Percentiles rank a stretch among this genome's conserved stretches.
Evolutionary conservation across 371 early-diverging fungal genomes (phyloP).

Genomic region (Circinella minor): DNA sequence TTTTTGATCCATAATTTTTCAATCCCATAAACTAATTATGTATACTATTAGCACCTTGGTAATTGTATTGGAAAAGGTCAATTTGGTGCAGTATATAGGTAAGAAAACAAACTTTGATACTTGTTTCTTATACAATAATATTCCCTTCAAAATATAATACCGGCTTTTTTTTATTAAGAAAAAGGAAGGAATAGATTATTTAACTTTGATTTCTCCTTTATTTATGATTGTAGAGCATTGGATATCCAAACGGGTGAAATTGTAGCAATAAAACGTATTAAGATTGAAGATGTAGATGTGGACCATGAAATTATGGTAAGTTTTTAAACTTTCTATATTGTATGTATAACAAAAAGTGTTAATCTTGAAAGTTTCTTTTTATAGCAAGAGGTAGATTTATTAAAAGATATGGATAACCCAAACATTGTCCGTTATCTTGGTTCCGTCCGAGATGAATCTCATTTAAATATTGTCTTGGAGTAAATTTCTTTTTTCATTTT

Average conservation of each 20-base stretch:
- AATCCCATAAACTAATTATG: no score
- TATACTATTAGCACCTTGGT: slow-evolving; percentile 65
- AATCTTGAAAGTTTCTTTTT: slow-evolving; percentile 21
- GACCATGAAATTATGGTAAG: slow-evolving; percentile 56
- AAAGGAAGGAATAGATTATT: no score
- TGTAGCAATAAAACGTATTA: slow-evolving; percentile 86
- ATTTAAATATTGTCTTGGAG: slow-evolving; percentile 87
- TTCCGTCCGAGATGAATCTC: slow-evolving; percentile 69
- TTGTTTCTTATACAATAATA: no score
- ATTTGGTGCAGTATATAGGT: slow-evolving; percentile 81
- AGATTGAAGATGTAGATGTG: slow-evolving; percentile 62
- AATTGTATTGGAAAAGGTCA: slow-evolving; percentile 91
- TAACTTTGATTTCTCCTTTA: no score
- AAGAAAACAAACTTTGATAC: slow-evolving; percentile 41
- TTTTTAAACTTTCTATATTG: no score
- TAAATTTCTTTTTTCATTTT: slow-evolving; percentile 27
- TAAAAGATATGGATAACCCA: slow-evolving; percentile 72
- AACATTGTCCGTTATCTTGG: slow-evolving; percentile 88
- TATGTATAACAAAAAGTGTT: background rate
- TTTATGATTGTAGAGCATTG: slow-evolving; percentile 65
- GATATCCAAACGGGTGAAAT: slow-evolving; percentile 84
- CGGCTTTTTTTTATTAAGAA: no score
- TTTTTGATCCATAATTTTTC: background rate
- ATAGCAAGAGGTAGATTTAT: slow-evolving; percentile 73
- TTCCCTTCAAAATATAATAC: no score